Evolutionary conservation across 139 green algal genomes (phyloP), one percentile per base, ranked within the genome.

Genomic region (Chlamydomonas applanata): DNA sequence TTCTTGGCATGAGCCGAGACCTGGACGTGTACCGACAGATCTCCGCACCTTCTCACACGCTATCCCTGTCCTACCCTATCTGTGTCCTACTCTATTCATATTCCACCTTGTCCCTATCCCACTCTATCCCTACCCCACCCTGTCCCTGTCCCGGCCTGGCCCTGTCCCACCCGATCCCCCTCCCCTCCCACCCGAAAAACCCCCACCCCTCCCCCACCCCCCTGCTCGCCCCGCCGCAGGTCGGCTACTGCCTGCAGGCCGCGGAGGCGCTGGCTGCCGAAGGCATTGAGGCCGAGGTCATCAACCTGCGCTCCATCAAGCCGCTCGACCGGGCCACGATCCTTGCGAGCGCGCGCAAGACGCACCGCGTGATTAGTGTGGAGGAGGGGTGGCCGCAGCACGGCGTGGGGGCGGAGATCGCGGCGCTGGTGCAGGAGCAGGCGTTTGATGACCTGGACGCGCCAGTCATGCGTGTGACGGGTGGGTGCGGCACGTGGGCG

Each of bases 311-410:
- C 44, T 92, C 86, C 45, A 87, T 99, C 34, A 95, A 96, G 73
- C 96, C 96, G 11, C 79, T 99, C 25, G 96, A 99, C 82, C 78
- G 90, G 24, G 91, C 91, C 13, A 88, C 93, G 30, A 95, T 99
- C 52, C 70, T 91, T 2, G 79, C 81, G 4, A 93, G 82, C 4
- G 86, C 98, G 20, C 66, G 72, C 53, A 99, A 99, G 83, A 99
- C 96, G 35, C 89, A 95, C 71, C 83, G 91, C 29, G 59, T 62
- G 7, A 57, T 98, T 3, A 83, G 98, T 22, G 93, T 99, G 25
- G 96, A 99, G 88, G 96, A 99, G 90, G 96, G 96, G 29, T 99
- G 96, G 96, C 95, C 95, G 22, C 92, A 97, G 80, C 86, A 80
- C 27, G 96, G 96, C 67, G 79, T 99, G 57, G 91, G 87, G 22